Evolutionary conservation across 2,329 filamentous ascomycete species (phyloP).

Genomic region (Endoconidiophora laricicola): DNA sequence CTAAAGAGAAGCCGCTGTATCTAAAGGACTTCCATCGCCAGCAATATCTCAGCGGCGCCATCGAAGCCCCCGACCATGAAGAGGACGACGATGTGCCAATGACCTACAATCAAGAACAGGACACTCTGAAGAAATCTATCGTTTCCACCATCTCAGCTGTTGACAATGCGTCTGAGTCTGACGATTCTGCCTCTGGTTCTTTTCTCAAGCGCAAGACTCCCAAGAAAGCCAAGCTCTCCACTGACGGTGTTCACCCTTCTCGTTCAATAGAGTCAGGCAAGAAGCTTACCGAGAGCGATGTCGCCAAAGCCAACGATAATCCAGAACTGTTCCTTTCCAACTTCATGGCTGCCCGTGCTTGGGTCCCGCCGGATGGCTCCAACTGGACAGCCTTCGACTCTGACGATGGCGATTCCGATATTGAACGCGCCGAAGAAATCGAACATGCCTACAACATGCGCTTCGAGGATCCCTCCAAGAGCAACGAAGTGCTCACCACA

Average conservation of each 20-base stretch:
- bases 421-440: constrained; percentile 64
- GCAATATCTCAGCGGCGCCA: constrained; percentile 54
- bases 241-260: constrained; percentile 37
- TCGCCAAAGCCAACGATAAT: constrained; percentile 67
- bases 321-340: constrained; percentile 89
- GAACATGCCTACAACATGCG: constrained; percentile 91
- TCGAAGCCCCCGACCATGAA: constrained; percentile 27
- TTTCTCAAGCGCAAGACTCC: constrained; percentile 15
- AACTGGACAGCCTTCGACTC: constrained; percentile 76
- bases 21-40: constrained; percentile 84
- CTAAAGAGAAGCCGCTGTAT: constrained; percentile 70
- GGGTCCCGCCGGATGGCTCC: constrained; percentile 53
- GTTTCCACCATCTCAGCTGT: constrained; percentile 59
- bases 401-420: constrained; percentile 71
- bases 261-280: constrained; percentile 29
- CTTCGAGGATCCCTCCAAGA: constrained; percentile 79
- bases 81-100: constrained; percentile 31
- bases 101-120: constrained; percentile 82
- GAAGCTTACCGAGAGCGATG: constrained; percentile 41
- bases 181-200: constrained; percentile 23
- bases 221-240: constrained; percentile 7
- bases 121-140: constrained; percentile 60
- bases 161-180: constrained; percentile 28
- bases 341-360: constrained; percentile 82
- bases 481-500: constrained; percentile 74